Conservation (phyloP, 139 green algal genomes). For the Trebouxia sp. region DNA sequence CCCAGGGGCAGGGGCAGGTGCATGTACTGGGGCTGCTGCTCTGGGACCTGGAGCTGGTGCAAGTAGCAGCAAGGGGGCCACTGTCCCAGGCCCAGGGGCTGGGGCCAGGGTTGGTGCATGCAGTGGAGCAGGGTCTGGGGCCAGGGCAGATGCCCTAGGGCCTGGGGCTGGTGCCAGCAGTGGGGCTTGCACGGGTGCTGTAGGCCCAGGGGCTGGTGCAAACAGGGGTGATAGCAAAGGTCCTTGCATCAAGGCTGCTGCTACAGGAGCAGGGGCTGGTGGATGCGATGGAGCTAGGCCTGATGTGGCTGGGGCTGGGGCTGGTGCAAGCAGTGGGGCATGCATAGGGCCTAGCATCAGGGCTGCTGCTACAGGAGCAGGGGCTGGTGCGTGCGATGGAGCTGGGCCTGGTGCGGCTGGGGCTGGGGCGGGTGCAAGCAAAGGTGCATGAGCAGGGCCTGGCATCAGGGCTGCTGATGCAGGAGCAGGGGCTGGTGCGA, state of each 20-base stretch:
- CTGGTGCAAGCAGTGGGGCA: neutral
- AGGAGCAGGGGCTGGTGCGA: neutral
- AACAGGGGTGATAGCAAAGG: neutral
- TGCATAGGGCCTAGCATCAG: neutral
- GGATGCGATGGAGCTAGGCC: too few species aligned
- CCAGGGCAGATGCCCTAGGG: neutral
- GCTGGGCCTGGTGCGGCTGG: neutral
- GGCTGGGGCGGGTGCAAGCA: neutral
- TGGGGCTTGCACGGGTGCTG: neutral
- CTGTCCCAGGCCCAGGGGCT: neutral
- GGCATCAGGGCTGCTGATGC: neutral
- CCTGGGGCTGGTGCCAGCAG: neutral
- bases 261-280: neutral
- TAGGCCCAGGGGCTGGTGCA: neutral
- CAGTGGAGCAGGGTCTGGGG: slow-evolving; percentile 1
- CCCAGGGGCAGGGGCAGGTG: too few species aligned
- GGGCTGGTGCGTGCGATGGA: neutral
- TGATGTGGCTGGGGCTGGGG: too few species aligned
- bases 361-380: neutral
- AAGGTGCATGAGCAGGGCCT: neutral
- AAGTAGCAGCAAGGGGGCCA: neutral
- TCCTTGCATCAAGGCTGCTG: too few species aligned
- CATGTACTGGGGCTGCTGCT: neutral
- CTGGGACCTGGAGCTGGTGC: neutral
- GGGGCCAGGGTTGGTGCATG: neutral